A percentile compares a stretch with the other conserved stretches of the same genome.
phyloP scores from a whole-genome alignment of 768 basidiomycete species.

The Phaeotremella skinneri region DNA sequence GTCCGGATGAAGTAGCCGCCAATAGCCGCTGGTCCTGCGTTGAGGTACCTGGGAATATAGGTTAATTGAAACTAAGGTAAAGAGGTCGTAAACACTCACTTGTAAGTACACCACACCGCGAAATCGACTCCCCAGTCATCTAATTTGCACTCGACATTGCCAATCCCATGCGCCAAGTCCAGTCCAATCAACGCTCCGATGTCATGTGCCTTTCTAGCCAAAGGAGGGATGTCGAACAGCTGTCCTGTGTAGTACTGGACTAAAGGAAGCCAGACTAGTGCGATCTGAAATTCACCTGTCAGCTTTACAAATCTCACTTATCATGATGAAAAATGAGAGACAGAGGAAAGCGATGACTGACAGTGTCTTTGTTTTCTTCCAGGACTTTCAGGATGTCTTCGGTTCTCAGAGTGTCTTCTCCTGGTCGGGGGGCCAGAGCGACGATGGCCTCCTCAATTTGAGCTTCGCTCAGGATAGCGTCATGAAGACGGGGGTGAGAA shows the following conservation, averaged over 20 bases:
- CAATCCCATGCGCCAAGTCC: constrained; percentile 93
- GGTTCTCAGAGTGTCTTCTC: constrained; percentile 80
- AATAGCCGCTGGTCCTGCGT: constrained; percentile 94
- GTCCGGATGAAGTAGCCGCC: constrained; percentile 67
- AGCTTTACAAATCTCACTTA: neutral
- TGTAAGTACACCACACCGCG: constrained; percentile 98
- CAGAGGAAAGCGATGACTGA: too few relatives aligned
- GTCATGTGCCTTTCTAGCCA: constrained; percentile 79
- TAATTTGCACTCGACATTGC: constrained; percentile 83
- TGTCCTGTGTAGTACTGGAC: constrained; percentile 98
- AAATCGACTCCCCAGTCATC: constrained; percentile 96
- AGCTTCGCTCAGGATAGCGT: constrained; percentile 58
- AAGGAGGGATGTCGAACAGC: constrained; percentile 78
- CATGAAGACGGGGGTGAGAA: constrained; percentile 82
- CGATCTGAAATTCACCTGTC: constrained; percentile 60
- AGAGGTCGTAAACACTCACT: constrained; percentile 32
- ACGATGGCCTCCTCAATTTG: constrained; percentile 64
- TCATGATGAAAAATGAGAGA: neutral
- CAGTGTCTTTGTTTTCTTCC: constrained; percentile 55
- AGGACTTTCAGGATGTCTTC: constrained; percentile 81
- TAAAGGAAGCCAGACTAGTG: constrained; percentile 87
- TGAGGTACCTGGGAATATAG: constrained; percentile 64
- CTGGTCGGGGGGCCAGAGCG: constrained; percentile 72
- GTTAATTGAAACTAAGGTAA: neutral
- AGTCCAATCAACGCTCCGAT: constrained; percentile 91